A percentile compares a stretch with the other conserved stretches of the same genome.
These are phyloP conservation scores for Rheum nobile DNA, from an alignment of 148 eudicot genomes.

Conservation along the genomic window DNA sequence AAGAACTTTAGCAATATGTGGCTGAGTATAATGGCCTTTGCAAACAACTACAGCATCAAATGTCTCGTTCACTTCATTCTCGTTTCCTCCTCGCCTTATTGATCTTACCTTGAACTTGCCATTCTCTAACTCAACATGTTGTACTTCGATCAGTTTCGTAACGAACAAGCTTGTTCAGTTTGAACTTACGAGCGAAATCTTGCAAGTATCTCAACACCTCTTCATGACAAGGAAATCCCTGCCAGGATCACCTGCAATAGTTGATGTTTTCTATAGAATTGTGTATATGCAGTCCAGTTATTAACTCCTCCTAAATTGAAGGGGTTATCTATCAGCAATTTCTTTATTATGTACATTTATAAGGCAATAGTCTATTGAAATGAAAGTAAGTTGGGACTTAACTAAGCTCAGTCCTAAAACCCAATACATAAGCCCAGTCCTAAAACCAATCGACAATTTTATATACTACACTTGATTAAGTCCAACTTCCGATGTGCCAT, in stretches of 20 bases:
- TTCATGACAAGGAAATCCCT: slow-evolving; percentile 19
- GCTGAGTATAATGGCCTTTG: slow-evolving; percentile 21
- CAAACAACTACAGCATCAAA: slow-evolving; percentile 43
- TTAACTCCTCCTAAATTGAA: too few relatives aligned
- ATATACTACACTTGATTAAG: too few relatives aligned
- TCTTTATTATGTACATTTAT: too few relatives aligned
- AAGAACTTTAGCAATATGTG: slow-evolving; percentile 20
- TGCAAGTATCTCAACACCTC: slow-evolving; percentile 25
- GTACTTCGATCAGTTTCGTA: slow-evolving; percentile 20
- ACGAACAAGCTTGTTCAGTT: slow-evolving; percentile 19
- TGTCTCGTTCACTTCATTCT: slow-evolving; percentile 11
- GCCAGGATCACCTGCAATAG: not conserved
- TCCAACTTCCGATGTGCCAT: too few relatives aligned
- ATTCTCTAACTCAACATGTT: slow-evolving; percentile 17
- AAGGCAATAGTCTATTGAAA: too few relatives aligned
- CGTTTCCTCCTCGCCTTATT: slow-evolving; percentile 4
- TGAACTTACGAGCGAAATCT: slow-evolving; percentile 21
- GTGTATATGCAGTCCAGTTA: too few relatives aligned
- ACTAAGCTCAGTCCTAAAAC: too few relatives aligned
- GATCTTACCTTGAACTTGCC: not conserved
- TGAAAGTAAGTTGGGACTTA: too few relatives aligned
- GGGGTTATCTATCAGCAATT: too few relatives aligned
- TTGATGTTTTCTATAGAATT: too few relatives aligned
- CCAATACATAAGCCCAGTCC: too few relatives aligned
- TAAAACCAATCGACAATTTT: too few relatives aligned